Base-by-base conservation (phyloP, 306 rosid species). In the Dalbergia cultrata region DNA sequence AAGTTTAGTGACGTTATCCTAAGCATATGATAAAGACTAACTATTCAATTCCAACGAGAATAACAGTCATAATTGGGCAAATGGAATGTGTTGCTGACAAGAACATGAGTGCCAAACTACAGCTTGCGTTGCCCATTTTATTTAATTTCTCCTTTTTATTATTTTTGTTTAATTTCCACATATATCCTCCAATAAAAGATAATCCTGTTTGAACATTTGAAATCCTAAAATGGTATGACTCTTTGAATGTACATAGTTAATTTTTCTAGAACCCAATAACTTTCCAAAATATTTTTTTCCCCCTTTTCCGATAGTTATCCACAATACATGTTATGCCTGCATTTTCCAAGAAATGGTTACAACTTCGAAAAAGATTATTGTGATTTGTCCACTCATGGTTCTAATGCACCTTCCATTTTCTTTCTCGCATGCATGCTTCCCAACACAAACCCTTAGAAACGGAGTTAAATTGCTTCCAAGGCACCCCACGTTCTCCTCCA, bases 41-140 rank as follows among this genome's bases (percentile, higher is more conserved):
- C 21, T 54, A 10, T 58, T 66, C 47, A 44, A 66, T 54, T 21
- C 52, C 31, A 7, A 63, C 13, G 50, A 81, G 43, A 75, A 37
- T 74, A 50, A 77, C 52, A 22, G 71, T 49, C 45, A 26, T 56
- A 57, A 54, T 82, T 76, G 71, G 82, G 47, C 65, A 62, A 84
- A 45, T 8, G 44, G 64, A 37, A 14, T 74, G 81, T 63, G 76
- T 81, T 88, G 74, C 62, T 86, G 92, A 91, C 87, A 88, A 86
- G 86, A 87, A 88, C 89, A 72, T 67, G 84, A 91, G 85, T 91
- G 87, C 83, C 84, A 73, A 74, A 80, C 26, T 80, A 58, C 74
- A 77, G 70, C 85, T 74, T 68, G 75, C 67, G 37, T 34, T 84
- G 37, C 35, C 63, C 57, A 19, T 73, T 82, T 64, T 75, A 33